phyloP scores from a whole-genome alignment of 2,329 filamentous ascomycete species.

The Podosphaera fusca region DNA sequence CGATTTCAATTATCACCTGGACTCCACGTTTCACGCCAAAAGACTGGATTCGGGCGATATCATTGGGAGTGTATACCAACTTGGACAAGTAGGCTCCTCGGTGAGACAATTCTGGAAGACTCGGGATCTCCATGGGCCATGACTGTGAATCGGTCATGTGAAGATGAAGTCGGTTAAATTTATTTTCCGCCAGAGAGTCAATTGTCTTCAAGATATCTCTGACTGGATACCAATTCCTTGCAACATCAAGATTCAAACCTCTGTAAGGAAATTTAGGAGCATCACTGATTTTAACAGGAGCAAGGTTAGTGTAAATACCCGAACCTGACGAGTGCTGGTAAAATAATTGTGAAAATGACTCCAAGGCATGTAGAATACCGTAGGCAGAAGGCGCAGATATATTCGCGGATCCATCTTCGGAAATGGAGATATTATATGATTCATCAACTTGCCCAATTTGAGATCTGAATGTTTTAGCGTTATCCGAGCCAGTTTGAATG shows the following conservation, averaged over 20 bases:
- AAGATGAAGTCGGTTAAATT: conserved; percentile 62
- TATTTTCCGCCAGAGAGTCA: conserved; percentile 54
- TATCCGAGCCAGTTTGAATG: conserved; percentile 31
- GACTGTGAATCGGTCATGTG: conserved; percentile 69
- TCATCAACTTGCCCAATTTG: conserved; percentile 33
- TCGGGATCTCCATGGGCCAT: conserved; percentile 62
- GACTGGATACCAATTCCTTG: conserved; percentile 34
- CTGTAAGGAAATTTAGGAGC: conserved; percentile 52
- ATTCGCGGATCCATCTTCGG: conserved; percentile 30
- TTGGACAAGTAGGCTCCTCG: conserved; percentile 51
- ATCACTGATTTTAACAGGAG: conserved; percentile 52
- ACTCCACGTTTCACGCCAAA: conserved; percentile 49
- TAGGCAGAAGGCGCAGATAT: conserved; percentile 42
- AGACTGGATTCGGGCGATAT: conserved; percentile 42
- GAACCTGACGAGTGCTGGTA: conserved; percentile 39
- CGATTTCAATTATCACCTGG: conserved; percentile 52
- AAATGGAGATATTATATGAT: conserved; percentile 46
- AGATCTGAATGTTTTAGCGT: background rate
- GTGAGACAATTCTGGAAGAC: conserved; percentile 44
- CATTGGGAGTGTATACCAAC: conserved; percentile 41
- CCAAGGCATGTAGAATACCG: conserved; percentile 49
- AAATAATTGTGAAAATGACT: conserved; percentile 61
- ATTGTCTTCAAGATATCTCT: conserved; percentile 48
- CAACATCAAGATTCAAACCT: conserved; percentile 58
- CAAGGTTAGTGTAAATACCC: conserved; percentile 42